These are phyloP conservation scores for Hypomontagnella monticulosa DNA, from an alignment of 495 filamentous ascomycete genomes.

Conservation along the genomic window DNA sequence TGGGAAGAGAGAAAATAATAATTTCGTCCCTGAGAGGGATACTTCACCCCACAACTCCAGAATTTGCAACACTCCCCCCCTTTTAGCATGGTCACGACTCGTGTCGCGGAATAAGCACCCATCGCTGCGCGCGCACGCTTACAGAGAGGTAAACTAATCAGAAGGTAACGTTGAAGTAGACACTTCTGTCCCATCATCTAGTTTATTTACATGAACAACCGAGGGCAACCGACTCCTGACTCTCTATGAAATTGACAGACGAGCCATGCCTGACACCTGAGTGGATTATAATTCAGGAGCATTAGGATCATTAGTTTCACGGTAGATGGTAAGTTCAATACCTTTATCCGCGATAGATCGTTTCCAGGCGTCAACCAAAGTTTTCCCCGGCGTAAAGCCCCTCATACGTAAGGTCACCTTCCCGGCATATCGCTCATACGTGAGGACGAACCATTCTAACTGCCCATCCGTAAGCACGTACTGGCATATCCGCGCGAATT, in stretches of 20 bases:
- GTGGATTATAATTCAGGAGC: slow-evolving; percentile 17
- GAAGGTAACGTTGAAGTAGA: no score
- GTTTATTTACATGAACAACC: no score
- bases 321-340: slow-evolving; percentile 7
- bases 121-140: no score
- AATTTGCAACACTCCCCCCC: no score
- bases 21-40: no score
- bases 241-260: no score
- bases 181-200: no score
- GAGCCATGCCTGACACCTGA: neutral
- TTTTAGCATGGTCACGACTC: no score
- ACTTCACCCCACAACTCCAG: no score
- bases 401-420: slow-evolving; percentile 8
- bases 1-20: no score
- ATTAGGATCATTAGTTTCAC: slow-evolving; percentile 14
- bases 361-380: slow-evolving; percentile 23
- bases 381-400: slow-evolving; percentile 25
- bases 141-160: no score
- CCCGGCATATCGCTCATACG: slow-evolving; percentile 16
- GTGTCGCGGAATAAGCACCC: no score
- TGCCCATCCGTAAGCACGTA: slow-evolving; percentile 34
- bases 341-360: slow-evolving; percentile 4
- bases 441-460: slow-evolving; percentile 38
- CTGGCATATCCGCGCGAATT: slow-evolving; percentile 32
- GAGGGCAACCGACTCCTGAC: neutral